Base-by-base conservation (phyloP, 225 moss, liverwort and hornwort species). In the Sphagnum tenellum region DNA sequence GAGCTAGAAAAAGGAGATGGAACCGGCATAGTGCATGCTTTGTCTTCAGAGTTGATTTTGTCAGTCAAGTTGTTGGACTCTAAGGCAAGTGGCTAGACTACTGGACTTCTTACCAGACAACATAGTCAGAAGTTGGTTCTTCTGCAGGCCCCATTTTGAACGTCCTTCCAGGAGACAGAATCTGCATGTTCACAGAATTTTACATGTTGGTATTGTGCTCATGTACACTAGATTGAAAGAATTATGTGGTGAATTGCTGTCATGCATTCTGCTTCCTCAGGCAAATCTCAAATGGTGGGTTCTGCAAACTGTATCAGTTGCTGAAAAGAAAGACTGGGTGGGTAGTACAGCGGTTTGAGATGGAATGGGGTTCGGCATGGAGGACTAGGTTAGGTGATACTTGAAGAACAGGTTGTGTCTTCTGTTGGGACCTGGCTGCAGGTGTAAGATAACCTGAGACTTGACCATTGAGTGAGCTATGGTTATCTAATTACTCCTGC, bases 51-150 rank as follows among this genome's bases (percentile, higher is more conserved):
- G 74, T 61, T 75, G 51, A 76, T 48, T 4, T 58, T 91, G 13
- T 72, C 78, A 51, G 68, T 94, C 57, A 79, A 82, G 62, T 65
- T 91, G 59, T 89, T 64, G 52, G 73, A 89, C 59, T 74, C 78
- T 5, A 89, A 89, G 87, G 94, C 84, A 75, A 9, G 50, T 3
- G 29, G 29, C 29, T 29, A 29, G 29, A 29, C 29, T 29, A 29
- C 29, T 29, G 29, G 29, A 29, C 29, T 29, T 29, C 29, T 29
- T 29, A 29, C 29, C 29, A 1, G 0, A 1, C 29, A 56, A 52
- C 47, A 46, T 8, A 67, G 12, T 44, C 9, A 9, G 13, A 9
- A 3, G 49, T 64, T 3, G 8, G 45, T 52, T 47, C 47, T 44
- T 2, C 44, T 3, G 9, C 7, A 49, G 44, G 49, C 55, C 9